Evolutionary conservation across 2,329 filamentous ascomycete species (phyloP).

Genomic region (Epichloe hybrida): DNA sequence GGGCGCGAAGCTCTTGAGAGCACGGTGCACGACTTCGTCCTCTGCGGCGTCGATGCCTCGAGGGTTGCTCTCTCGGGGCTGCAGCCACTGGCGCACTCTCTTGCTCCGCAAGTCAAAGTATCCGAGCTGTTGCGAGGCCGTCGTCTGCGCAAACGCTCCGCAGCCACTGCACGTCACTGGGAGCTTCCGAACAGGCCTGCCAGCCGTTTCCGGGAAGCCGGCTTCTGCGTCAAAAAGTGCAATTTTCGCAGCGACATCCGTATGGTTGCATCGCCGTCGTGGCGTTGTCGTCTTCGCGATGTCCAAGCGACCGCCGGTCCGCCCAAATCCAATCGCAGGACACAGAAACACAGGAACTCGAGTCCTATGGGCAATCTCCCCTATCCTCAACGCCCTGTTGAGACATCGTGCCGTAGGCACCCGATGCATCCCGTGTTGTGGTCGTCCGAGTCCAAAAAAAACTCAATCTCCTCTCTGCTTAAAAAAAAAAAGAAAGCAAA

Average conservation of each 20-base stretch:
- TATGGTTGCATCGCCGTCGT: constrained; percentile 12
- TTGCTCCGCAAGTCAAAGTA: constrained; percentile 42
- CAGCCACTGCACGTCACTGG: constrained; percentile 50
- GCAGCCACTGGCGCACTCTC: constrained; percentile 34
- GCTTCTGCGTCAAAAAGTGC: neutral
- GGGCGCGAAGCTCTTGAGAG: constrained; percentile 28
- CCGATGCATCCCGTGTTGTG: constrained; percentile 26
- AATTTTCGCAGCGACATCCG: constrained; percentile 8
- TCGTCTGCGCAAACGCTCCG: constrained; percentile 48
- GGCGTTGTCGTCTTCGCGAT: constrained; percentile 10
- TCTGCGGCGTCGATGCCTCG: constrained; percentile 17
- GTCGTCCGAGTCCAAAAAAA: neutral
- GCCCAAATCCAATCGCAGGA: constrained; percentile 24
- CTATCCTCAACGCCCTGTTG: constrained; percentile 27
- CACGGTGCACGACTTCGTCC: constrained; percentile 33
- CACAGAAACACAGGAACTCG: constrained; percentile 36
- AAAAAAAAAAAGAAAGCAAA: constrained; percentile 2
- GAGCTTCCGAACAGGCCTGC: constrained; percentile 19
- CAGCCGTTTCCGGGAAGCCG: neutral
- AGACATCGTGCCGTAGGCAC: constrained; percentile 29
- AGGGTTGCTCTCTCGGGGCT: constrained; percentile 11
- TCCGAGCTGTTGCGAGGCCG: constrained; percentile 35
- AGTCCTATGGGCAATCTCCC: constrained; percentile 21
- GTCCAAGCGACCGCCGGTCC: constrained; percentile 2
- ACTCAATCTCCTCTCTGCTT: neutral